Base-by-base conservation (phyloP, 2,329 filamentous ascomycete genomes). In the Fusarium buxicola region DNA sequence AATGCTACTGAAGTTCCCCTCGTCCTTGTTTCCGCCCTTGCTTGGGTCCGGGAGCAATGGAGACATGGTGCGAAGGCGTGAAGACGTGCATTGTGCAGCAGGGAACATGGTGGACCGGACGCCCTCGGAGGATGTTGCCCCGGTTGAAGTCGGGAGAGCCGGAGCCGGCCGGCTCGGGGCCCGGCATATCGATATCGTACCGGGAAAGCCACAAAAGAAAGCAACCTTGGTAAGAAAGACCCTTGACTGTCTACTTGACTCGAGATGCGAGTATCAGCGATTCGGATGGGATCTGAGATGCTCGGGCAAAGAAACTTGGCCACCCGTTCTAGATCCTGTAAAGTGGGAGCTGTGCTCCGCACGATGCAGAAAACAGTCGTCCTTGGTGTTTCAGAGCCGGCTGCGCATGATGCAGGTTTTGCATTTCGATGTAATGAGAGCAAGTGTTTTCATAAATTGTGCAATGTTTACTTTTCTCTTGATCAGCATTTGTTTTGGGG, bases 141-240 rank as follows among this genome's bases (percentile, higher is more conserved):
- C 63, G 59, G 63, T 40, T 58, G 53, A 58, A 55, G 48, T 65
- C 62, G 61, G 62, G 57, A 64, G 21, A 18, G 15, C 45, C 39
- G 46, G 58, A 43, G 59, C 21, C 47, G 50, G 48, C 59, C 50
- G 63, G 59, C 48, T 64, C 47, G 25, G 34, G 45, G 24, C 43
- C 54, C 63, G 59, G 58, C 31, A 45, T 34, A 0, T 36, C 15
- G 13, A 21, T 21, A 21, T 21, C 21, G 21, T 21, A 21, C 21
- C 5, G 25, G 21, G 36, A 13, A n/a, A 36, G 41, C 35, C n/a
- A 41, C 35, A 58, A 38, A 13, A 30, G 34, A 54, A 54, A 32
- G 15, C 8, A 28, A 2, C 3, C 7, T 6, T 12, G 8, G 27
- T 10, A 5, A 27, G 16, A 18, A 5, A 27, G 16, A 18, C 2